Base-by-base conservation (phyloP, 768 basidiomycete genomes). In the Lentinula boryana region DNA sequence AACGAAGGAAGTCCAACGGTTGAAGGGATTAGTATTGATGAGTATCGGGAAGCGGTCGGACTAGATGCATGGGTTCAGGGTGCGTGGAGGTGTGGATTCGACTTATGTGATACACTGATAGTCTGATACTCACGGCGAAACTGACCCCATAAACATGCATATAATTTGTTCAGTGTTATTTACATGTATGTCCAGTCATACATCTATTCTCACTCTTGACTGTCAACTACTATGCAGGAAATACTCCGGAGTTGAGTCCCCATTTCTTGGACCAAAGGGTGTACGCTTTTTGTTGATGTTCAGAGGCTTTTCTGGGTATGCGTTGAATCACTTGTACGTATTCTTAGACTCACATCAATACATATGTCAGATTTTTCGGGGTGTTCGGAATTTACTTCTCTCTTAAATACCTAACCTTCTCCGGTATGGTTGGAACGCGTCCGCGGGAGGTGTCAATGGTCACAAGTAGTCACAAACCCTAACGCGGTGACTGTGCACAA, bases 331-430 rank as follows among this genome's bases (percentile, higher is more conserved):
- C 12, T 3, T 10, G 6, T 16, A 12, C 21, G 12, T 44, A n/a
- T n/a, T n/a, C 27, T 50, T 60, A 61, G 53, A 27, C 31, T 65
- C 64, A 59, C 62, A 63, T 15, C 46, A 4, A 38, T 21, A 7
- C 10, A n/a, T 27, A 10, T 63, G 63, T 36, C 5, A 59, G 88
- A 2, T 95, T 92, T 69, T 80, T 91, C 56, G 87, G 86, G 4
- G 71, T 92, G 6, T 84, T 83, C 60, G 84, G 86, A 15, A 74
- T 83, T n/a, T 89, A 88, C 69, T 88, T 83, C 66, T 84, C 89
- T 1, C 73, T 93, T 10, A 79, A 85, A 70, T 90, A 87, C 70
- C 79, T 94, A 3, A 88, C 89, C 0, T 76, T 95, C 0, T 87
- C 88, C 1, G 93, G n/a, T n/a, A n/a, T n/a, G n/a, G n/a, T n/a